Evolutionary conservation across 2,329 filamentous ascomycete genomes (phyloP).

Genomic region (Fusarium nematophilum): DNA sequence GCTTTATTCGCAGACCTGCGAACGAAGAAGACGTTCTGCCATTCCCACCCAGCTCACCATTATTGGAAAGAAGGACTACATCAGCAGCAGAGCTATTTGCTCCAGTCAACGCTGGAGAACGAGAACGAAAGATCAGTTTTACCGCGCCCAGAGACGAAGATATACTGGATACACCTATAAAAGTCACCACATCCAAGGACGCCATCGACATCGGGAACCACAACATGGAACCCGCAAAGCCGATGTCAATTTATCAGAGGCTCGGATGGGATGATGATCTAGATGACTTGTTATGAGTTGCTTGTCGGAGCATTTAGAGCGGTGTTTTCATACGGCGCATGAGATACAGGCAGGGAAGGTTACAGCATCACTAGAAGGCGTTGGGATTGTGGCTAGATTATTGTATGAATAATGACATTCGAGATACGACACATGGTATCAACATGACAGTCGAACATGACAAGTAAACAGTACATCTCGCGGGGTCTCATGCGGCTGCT

Average conservation of each 20-base stretch:
- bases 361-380: conserved; percentile 39
- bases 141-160: conserved; percentile 26
- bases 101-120: conserved; percentile 23
- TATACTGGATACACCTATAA: conserved; percentile 54
- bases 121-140: conserved; percentile 33
- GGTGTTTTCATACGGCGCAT: conserved; percentile 37
- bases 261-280: conserved; percentile 70
- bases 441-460: conserved; percentile 23
- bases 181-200: conserved; percentile 41
- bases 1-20: conserved; percentile 45
- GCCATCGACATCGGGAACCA: conserved; percentile 17
- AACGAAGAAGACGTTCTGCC: conserved; percentile 40
- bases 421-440: conserved; percentile 37
- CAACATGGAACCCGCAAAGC: conserved; percentile 36
- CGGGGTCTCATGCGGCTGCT: conserved; percentile 37
- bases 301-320: conserved; percentile 35
- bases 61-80: conserved; percentile 42
- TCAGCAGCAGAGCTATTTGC: conserved; percentile 25
- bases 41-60: conserved; percentile 52
- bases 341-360: conserved; percentile 28
- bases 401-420: conserved; percentile 40
- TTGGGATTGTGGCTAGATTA: conserved; percentile 33
- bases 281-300: conserved; percentile 57
- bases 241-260: conserved; percentile 62
- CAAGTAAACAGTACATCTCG: conserved; percentile 7